Base-by-base conservation (phyloP, 2,329 filamentous ascomycete species). In the Alternaria gansuensis region DNA sequence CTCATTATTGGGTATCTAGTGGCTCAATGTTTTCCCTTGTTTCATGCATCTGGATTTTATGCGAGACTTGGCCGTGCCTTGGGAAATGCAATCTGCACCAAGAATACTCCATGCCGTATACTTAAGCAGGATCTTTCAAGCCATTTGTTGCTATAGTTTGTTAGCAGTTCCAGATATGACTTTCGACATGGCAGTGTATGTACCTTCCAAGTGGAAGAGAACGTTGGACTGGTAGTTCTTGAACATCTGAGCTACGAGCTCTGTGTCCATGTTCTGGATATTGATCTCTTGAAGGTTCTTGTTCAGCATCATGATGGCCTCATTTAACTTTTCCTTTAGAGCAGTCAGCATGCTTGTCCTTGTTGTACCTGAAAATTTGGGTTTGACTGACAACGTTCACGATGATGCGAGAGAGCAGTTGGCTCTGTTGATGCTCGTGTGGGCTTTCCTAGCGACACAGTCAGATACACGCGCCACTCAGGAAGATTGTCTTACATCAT, bases 201-300 rank as follows among this genome's bases (percentile, higher is more conserved):
- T 82, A 96, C 95, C 95, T 88, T 98, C 95, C 5, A 99, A 84
- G 72, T 99, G 95, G 77, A 99, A 98, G 5, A 98, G 82, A 13
- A 98, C 94, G 71, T 98, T 99, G 10, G 93, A 97, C 78, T 97
- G 93, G 77, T 99, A 99, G 80, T 98, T 99, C 82, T 98, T 97
- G 84, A 98, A 99, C 95, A 99, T 99, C 76, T 98, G 94, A 0
- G 94, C 93, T 5, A 98, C 95, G 3, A 98, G 85, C 80, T 98
- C 95, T 34, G 97, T 92, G 75, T 99, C 96, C 93, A 98, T 97
- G 78, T 98, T 99, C 73, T 97, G 91, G 55, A 97, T 89, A 74
- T 98, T 98, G 84, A 98, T 97, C 68, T 98, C 94, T 91, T 97
- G 69, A 1, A 99, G 88, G 49, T 87, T 91, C 78, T 92, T 96